phyloP scores from a whole-genome alignment of 1,284 basidiomycete species.

The Mycena citricolor region DNA sequence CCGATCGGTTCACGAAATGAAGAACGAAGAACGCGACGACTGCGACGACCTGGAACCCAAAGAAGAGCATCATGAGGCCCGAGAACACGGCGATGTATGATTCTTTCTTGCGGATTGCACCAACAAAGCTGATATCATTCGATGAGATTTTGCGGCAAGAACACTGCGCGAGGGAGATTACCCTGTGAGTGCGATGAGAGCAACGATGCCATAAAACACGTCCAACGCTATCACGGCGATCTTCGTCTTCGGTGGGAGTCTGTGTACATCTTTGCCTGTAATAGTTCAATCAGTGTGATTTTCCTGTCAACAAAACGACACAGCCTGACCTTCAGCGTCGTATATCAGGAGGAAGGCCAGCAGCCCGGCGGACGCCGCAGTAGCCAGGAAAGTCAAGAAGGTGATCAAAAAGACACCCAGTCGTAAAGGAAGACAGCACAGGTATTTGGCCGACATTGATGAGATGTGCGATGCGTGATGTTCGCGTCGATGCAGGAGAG shows the following conservation, averaged over 20 bases:
- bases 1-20: conserved; percentile 21
- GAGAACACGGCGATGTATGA: conserved; percentile 34
- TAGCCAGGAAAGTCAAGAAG: conserved; percentile 36
- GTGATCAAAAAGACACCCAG: conserved; percentile 39
- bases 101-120: conserved; percentile 36
- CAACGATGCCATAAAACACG: conserved; percentile 30
- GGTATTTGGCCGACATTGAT: conserved; percentile 40
- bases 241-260: conserved; percentile 27
- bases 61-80: conserved; percentile 5
- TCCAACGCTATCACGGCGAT: conserved; percentile 31
- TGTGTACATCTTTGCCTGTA: conserved; percentile 1
- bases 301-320: conserved; percentile 6
- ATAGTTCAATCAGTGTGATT: conserved; percentile 3
- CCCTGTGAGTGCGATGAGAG: conserved; percentile 36
- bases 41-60: conserved; percentile 3
- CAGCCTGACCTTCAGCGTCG: conserved; percentile 23
- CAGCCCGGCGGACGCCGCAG: conserved; percentile 31
- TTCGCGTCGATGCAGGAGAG: not conserved
- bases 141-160: no score
- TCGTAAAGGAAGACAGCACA: conserved; percentile 40
- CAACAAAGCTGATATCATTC: conserved; percentile 34
- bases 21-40: conserved; percentile 25
- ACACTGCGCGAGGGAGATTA: no score
- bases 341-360: conserved; percentile 32
- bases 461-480: no score